These are phyloP conservation scores for Carpinus fangiana DNA, from an alignment of 306 rosid species.

Conservation along the genomic window DNA sequence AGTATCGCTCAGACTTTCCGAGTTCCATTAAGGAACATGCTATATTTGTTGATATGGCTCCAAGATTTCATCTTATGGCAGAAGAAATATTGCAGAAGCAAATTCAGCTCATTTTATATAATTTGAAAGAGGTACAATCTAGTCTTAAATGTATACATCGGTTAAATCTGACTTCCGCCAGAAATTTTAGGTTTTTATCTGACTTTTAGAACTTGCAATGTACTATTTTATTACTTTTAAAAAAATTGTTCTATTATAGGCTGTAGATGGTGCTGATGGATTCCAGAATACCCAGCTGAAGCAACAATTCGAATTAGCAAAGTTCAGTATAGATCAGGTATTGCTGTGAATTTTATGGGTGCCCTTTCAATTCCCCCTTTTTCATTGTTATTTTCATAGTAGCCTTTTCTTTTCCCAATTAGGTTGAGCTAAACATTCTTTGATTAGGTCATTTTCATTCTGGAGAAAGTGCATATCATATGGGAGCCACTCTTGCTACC, in stretches of 20 bases:
- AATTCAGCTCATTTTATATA: conserved; percentile 70
- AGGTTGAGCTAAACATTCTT: conserved; percentile 27
- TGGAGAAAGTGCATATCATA: conserved; percentile 85
- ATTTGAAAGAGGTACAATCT: conserved; percentile 75
- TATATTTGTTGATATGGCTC: conserved; percentile 90
- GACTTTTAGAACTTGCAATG: conserved; percentile 25
- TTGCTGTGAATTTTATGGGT: conserved; percentile 21
- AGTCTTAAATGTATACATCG: conserved; percentile 29
- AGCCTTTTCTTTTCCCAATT: conserved; percentile 12
- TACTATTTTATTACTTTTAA: conserved; percentile 13
- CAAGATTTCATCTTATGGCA: conserved; percentile 80
- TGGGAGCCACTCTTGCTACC: conserved; percentile 94
- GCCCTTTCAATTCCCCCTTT: conserved; percentile 8
- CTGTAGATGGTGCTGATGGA: conserved; percentile 83
- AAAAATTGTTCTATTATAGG: conserved; percentile 46
- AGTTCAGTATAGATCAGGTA: conserved; percentile 92
- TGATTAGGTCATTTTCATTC: conserved; percentile 81
- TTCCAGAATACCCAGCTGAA: conserved; percentile 90
- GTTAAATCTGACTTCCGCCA: conserved; percentile 8
- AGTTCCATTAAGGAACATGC: conserved; percentile 82
- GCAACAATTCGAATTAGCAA: conserved; percentile 74
- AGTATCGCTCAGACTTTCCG: conserved; percentile 89
- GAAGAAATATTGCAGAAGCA: conserved; percentile 85
- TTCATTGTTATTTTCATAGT: background rate
- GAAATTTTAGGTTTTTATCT: conserved; percentile 12